These are phyloP conservation scores for Chlorophyllum brunneum DNA, from an alignment of 768 basidiomycete genomes.

Conservation along the genomic window DNA sequence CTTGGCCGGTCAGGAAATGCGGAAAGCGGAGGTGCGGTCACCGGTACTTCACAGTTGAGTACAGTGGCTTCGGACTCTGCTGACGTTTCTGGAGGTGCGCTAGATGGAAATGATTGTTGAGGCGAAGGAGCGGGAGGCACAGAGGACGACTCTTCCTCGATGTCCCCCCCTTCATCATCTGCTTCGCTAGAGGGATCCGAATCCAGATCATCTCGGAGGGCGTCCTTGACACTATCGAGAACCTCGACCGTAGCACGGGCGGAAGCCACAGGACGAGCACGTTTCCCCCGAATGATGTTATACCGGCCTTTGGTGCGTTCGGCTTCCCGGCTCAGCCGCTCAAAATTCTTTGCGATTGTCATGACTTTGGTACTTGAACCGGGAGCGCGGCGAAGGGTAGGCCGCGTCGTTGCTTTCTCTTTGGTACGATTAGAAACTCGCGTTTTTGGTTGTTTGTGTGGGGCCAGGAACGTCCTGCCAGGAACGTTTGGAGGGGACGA, in stretches of 20 bases:
- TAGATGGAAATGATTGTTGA: neutral
- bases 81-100: neutral
- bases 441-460: slow-evolving; percentile 34
- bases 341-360: slow-evolving; percentile 87
- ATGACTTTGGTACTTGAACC: slow-evolving; percentile 69
- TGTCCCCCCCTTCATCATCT: slow-evolving; percentile 51
- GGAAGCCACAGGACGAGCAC: slow-evolving; percentile 86
- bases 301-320: slow-evolving; percentile 77
- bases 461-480: neutral
- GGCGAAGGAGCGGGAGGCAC: slow-evolving; percentile 1
- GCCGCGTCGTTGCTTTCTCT: slow-evolving; percentile 42
- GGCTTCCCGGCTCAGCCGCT: slow-evolving; percentile 71
- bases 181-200: slow-evolving; percentile 62
- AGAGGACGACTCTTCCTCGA: slow-evolving; percentile 32
- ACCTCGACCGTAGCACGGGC: slow-evolving; percentile 87
- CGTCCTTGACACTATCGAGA: slow-evolving; percentile 86
- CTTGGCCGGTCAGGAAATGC: neutral
- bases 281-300: slow-evolving; percentile 80
- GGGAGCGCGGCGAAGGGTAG: slow-evolving; percentile 50
- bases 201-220: slow-evolving; percentile 68
- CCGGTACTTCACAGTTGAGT: neutral
- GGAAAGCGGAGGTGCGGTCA: neutral
- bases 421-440: slow-evolving; percentile 33
- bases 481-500: slow-evolving; percentile 37
- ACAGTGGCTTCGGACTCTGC: neutral